These are phyloP conservation scores for Prototheca wickerhamii DNA, from an alignment of 163 green algal genomes.

Conservation along the genomic window DNA sequence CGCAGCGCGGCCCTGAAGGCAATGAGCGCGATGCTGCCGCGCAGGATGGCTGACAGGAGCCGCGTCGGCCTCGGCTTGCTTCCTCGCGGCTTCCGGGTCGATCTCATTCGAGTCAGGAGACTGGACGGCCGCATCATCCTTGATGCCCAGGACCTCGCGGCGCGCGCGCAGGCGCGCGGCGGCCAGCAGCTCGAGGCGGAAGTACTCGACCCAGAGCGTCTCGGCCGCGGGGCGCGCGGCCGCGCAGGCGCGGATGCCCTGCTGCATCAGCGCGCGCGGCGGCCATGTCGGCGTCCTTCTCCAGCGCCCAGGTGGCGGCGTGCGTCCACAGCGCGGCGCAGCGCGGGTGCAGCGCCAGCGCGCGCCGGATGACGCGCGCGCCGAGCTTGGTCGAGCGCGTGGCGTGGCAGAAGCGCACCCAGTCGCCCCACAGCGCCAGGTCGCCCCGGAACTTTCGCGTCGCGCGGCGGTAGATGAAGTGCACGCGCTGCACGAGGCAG, in stretches of 20 bases:
- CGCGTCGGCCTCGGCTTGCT: neutral
- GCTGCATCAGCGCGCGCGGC: slow-evolving; percentile 85
- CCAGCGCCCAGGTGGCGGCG: slow-evolving; percentile 87
- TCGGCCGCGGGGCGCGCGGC: slow-evolving; percentile 7
- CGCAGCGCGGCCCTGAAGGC: slow-evolving; percentile 45
- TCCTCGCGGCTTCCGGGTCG: neutral
- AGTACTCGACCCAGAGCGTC: slow-evolving; percentile 82
- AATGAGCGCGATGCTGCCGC: slow-evolving; percentile 44
- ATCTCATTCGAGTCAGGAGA: neutral
- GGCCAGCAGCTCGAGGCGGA: slow-evolving; percentile 85
- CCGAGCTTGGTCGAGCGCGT: slow-evolving; percentile 47
- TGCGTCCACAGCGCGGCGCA: slow-evolving; percentile 77
- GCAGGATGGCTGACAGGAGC: slow-evolving; percentile 37
- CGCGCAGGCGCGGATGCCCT: slow-evolving; percentile 71
- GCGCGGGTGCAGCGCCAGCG: slow-evolving; percentile 77
- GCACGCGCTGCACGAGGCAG: slow-evolving; percentile 62
- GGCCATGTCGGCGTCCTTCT: slow-evolving; percentile 66
- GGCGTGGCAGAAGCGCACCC: slow-evolving; percentile 70
- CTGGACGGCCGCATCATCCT: neutral
- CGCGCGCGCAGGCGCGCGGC: slow-evolving; percentile 60
- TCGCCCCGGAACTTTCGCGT: slow-evolving; percentile 81
- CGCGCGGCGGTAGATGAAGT: slow-evolving; percentile 88
- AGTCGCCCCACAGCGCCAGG: slow-evolving; percentile 74
- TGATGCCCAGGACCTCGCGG: slow-evolving; percentile 61
- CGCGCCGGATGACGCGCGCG: slow-evolving; percentile 65